A percentile compares a stretch with the other conserved stretches of the same genome.
Evolutionary conservation across 192 early-diverging fungal species (phyloP).

Genomic region (Geranomyces michiganensis): DNA sequence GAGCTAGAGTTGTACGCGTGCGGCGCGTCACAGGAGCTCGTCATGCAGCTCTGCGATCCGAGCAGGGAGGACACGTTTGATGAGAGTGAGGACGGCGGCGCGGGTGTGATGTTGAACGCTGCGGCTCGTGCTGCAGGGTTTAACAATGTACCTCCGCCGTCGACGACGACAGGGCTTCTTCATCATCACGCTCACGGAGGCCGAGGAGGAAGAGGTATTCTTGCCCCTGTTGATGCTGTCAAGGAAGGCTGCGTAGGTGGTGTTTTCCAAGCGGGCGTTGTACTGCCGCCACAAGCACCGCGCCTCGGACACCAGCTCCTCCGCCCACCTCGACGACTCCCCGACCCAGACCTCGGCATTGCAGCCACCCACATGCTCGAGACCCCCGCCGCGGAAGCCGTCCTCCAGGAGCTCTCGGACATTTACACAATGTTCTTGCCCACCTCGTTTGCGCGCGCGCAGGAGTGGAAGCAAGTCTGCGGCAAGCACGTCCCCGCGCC

Average conservation of each 20-base stretch:
- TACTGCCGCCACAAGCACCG: neutral
- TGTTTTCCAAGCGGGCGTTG: conserved; percentile 9
- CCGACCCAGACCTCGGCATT: conserved; percentile 9
- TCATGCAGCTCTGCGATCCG: conserved; percentile 18
- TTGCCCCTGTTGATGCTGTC: neutral
- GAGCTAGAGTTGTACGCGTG: conserved; percentile 5
- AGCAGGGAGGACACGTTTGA: neutral
- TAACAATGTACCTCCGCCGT: too few species aligned
- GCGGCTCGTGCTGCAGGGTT: too few species aligned
- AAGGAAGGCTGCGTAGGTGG: conserved; percentile 9
- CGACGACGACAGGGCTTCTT: too few species aligned
- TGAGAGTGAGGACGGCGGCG: neutral
- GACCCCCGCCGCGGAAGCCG: neutral
- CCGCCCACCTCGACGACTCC: conserved; percentile 1
- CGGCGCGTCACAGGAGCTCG: conserved; percentile 19
- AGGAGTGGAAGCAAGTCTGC: conserved; percentile 11
- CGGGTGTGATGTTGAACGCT: neutral
- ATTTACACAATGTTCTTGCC: conserved; percentile 19
- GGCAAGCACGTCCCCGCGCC: conserved; percentile 13
- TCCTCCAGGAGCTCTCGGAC: conserved; percentile 13
- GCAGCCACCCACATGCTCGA: conserved; percentile 9
- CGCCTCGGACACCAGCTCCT: conserved; percentile 18
- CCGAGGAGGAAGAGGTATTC: too few species aligned
- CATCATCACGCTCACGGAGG: too few species aligned
- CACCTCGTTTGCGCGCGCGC: conserved; percentile 5